Conservation (phyloP, 495 filamentous ascomycete species). For the Neurospora sp. region DNA sequence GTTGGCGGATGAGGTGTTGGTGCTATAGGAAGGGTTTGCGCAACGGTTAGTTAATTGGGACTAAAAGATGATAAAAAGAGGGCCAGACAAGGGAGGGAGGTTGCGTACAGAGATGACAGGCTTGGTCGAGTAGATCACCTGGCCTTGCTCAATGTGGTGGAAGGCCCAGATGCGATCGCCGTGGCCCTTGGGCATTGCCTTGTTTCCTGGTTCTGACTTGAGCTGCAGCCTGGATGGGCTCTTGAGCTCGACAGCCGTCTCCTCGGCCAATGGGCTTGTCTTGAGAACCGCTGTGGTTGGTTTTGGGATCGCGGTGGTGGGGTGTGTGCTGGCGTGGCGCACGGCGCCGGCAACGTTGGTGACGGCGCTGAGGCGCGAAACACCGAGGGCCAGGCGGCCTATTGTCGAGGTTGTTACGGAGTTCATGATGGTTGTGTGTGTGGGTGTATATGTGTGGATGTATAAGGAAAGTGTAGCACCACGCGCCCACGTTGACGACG, state of each 20-base stretch:
- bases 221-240: background rate
- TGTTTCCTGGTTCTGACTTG: constrained; percentile 3
- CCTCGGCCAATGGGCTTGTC: background rate
- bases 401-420: constrained; percentile 1
- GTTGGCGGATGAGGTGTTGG: constrained; percentile 57
- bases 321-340: constrained; percentile 3
- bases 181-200: constrained; percentile 36
- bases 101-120: constrained; percentile 55
- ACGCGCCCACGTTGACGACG: background rate
- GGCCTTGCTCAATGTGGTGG: constrained; percentile 66
- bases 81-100: background rate
- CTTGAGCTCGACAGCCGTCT: background rate
- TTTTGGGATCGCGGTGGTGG: background rate
- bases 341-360: background rate
- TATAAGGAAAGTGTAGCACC: background rate
- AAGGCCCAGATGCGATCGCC: constrained; percentile 68
- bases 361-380: background rate
- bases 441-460: background rate
- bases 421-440: constrained; percentile 2
- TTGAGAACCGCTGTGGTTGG: background rate
- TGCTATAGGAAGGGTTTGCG: constrained; percentile 36
- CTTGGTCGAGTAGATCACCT: constrained; percentile 71
- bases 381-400: constrained; percentile 4
- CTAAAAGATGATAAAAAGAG: background rate
- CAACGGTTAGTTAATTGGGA: background rate